Conservation (phyloP, 1,139 yeast genomes). For the Candida tunisiensis region DNA sequence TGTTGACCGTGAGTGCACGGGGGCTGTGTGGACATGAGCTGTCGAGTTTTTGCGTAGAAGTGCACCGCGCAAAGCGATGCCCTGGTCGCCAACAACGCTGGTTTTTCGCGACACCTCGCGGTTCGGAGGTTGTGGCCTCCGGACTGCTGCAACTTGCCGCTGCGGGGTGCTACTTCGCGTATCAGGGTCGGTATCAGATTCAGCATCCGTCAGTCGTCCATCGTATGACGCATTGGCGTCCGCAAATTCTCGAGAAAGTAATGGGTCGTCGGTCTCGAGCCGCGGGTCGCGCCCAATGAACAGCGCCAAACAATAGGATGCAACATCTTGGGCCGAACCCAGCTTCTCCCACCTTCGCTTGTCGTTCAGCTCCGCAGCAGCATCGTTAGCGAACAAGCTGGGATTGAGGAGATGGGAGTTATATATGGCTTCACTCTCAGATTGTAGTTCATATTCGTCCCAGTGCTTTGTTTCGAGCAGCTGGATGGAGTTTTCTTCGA, state of each 20-base stretch:
- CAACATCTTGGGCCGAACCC: conserved; percentile 20
- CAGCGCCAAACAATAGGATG: conserved; percentile 18
- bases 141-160: neutral
- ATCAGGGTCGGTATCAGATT: conserved; percentile 1
- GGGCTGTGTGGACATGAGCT: too few species aligned
- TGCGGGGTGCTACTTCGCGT: neutral
- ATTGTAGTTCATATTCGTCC: conserved; percentile 18
- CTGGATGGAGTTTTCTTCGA: conserved; percentile 7
- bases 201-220: conserved; percentile 1
- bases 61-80: too few species aligned
- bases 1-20: too few species aligned
- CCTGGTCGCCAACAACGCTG: too few species aligned
- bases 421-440: conserved; percentile 14
- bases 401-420: conserved; percentile 32
- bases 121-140: too few species aligned
- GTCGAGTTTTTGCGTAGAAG: too few species aligned
- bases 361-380: conserved; percentile 27
- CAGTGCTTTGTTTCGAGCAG: conserved; percentile 14
- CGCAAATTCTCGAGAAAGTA: conserved; percentile 1
- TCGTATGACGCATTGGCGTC: neutral
- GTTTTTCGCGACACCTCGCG: too few species aligned
- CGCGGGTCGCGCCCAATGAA: conserved; percentile 4
- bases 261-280: conserved; percentile 5
- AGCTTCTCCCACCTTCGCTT: conserved; percentile 16
- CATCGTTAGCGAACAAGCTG: conserved; percentile 21